phyloP scores from a whole-genome alignment of 2,329 filamentous ascomycete species.

The Cladosporium sp. region DNA sequence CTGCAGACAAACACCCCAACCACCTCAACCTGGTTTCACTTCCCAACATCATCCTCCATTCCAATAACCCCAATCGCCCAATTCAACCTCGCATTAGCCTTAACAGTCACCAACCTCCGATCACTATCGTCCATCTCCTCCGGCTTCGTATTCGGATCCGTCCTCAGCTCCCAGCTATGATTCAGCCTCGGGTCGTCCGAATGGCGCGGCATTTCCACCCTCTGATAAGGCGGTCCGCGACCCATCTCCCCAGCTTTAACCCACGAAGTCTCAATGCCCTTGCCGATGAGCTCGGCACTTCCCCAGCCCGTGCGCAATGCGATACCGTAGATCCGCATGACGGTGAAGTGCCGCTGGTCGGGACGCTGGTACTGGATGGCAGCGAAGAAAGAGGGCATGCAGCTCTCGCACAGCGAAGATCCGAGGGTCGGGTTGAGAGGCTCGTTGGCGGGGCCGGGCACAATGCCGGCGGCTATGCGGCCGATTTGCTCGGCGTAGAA shows the following conservation, averaged over 20 bases:
- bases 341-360: constrained; percentile 73
- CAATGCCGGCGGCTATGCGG: constrained; percentile 72
- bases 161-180: constrained; percentile 30
- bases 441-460: constrained; percentile 49
- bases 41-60: constrained; percentile 69
- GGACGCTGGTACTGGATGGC: constrained; percentile 75
- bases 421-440: constrained; percentile 76
- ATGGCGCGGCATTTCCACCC: constrained; percentile 34
- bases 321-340: constrained; percentile 72
- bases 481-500: constrained; percentile 73
- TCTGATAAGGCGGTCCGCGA: constrained; percentile 71
- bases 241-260: constrained; percentile 70
- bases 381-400: constrained; percentile 82
- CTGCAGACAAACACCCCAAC: not conserved
- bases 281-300: constrained; percentile 75
- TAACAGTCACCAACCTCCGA: constrained; percentile 60
- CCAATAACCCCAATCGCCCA: constrained; percentile 78
- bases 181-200: constrained; percentile 36
- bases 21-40: not conserved
- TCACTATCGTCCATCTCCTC: constrained; percentile 38
- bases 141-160: constrained; percentile 31
- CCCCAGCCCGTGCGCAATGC: constrained; percentile 84
- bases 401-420: constrained; percentile 78
- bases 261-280: constrained; percentile 85
- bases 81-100: constrained; percentile 63